Evolutionary conservation across 805 yeast genomes (phyloP).

Genomic region (Cyberlindnera nakhonratchasimensis): DNA sequence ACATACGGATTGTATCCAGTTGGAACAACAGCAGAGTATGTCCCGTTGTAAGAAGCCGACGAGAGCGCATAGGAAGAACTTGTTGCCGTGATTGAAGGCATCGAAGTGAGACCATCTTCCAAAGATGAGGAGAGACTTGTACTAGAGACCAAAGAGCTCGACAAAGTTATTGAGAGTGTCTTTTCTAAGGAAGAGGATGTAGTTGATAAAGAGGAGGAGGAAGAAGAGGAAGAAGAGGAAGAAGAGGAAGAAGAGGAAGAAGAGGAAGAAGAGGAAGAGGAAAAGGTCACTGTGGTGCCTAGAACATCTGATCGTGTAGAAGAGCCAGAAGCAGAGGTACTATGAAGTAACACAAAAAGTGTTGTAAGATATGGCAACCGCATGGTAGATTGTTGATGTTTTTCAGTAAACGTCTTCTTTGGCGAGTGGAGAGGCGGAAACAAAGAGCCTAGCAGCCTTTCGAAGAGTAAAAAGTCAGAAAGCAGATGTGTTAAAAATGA

Average conservation of each 20-base stretch:
- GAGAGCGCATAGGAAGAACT: slow-evolving; percentile 12
- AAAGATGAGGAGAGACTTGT: neutral
- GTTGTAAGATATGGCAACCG: too few species aligned
- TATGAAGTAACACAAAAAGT: too few species aligned
- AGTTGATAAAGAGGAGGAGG: neutral
- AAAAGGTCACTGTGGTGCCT: neutral
- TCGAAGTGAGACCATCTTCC: neutral
- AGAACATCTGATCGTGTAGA: too few species aligned
- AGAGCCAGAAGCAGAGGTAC: neutral
- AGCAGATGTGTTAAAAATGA: too few species aligned
- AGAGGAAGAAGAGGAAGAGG: slow-evolving; percentile 2
- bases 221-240: neutral
- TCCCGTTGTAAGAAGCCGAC: slow-evolving; percentile 10
- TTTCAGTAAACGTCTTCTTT: too few species aligned
- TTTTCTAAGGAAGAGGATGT: neutral
- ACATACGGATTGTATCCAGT: slow-evolving; percentile 52
- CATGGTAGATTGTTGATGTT: too few species aligned
- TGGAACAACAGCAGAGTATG: slow-evolving; percentile 28
- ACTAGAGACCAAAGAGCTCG: neutral
- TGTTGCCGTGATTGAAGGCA: slow-evolving; percentile 8
- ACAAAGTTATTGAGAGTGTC: neutral
- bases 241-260: slow-evolving; percentile 2
- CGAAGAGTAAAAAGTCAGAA: too few species aligned
- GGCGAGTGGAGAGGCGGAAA: too few species aligned
- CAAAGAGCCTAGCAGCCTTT: too few species aligned